phyloP scores from a whole-genome alignment of 2,329 filamentous ascomycete genomes.

The Apiospora pterosperma region DNA sequence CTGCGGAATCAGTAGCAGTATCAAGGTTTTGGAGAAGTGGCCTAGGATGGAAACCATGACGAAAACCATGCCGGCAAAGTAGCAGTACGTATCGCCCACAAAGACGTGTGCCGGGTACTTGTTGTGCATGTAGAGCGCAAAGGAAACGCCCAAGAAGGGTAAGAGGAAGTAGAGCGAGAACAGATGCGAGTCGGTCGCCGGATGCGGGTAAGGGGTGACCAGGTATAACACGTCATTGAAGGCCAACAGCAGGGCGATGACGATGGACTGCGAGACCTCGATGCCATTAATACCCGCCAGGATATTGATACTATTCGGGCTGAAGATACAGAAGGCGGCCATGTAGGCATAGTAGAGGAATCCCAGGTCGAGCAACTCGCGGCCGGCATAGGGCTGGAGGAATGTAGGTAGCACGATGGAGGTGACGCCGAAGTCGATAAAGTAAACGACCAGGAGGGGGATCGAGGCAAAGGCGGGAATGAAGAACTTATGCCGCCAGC shows the following conservation, averaged over 20 bases:
- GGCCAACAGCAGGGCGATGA: constrained; percentile 79
- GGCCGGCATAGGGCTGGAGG: constrained; percentile 77
- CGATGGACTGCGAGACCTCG: constrained; percentile 89
- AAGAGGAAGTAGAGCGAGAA: constrained; percentile 94
- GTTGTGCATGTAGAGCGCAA: constrained; percentile 85
- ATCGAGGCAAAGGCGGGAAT: constrained; percentile 93
- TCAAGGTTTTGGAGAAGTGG: constrained; percentile 95
- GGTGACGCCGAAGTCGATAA: constrained; percentile 97
- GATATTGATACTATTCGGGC: constrained; percentile 98
- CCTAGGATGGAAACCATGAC: constrained; percentile 94
- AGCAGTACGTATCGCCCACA: constrained; percentile 98
- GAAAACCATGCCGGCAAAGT: constrained; percentile 99
- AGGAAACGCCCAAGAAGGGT: constrained; percentile 88
- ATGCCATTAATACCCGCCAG: constrained; percentile 99
- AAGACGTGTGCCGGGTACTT: constrained; percentile 96
- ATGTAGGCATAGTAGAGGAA: constrained; percentile 93
- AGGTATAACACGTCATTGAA: constrained; percentile 90
- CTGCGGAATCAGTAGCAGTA: constrained; percentile 87
- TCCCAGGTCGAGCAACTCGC: constrained; percentile 76
- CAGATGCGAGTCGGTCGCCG: constrained; percentile 90
- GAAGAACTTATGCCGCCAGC: constrained; percentile 98
- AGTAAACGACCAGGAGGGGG: constrained; percentile 93
- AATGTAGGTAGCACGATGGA: constrained; percentile 88
- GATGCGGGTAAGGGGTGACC: constrained; percentile 78
- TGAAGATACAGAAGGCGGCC: constrained; percentile 94